These are phyloP conservation scores for Boletus coccyginus DNA, from an alignment of 768 basidiomycete species.

Conservation along the genomic window DNA sequence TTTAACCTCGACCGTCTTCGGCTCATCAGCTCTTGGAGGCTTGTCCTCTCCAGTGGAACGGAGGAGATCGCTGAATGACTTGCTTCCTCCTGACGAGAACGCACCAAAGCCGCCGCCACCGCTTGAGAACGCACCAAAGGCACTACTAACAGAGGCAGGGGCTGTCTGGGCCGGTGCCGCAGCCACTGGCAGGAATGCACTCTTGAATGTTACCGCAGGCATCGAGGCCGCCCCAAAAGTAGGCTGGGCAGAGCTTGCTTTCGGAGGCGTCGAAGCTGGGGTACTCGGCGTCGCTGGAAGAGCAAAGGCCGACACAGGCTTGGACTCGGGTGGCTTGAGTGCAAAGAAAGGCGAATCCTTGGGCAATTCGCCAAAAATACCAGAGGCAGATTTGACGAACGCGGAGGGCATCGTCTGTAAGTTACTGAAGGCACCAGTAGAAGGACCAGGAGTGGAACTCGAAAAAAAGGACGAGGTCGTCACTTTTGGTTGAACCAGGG, in stretches of 20 bases:
- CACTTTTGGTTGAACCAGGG: background rate
- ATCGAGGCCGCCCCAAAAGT: slow-evolving; percentile 41
- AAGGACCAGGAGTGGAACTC: slow-evolving; percentile 23
- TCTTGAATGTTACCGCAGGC: slow-evolving; percentile 21
- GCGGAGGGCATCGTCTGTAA: slow-evolving; percentile 32
- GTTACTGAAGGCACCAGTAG: slow-evolving; percentile 41
- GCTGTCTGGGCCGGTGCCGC: slow-evolving; percentile 7
- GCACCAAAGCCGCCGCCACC: slow-evolving; percentile 48
- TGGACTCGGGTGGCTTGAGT: slow-evolving; percentile 28
- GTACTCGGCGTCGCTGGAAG: slow-evolving; percentile 14
- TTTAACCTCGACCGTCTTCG: background rate
- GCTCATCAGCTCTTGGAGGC: slow-evolving; percentile 14
- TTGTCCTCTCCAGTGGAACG: slow-evolving; percentile 35
- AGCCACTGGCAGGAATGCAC: slow-evolving; percentile 14
- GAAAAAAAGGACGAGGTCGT: slow-evolving; percentile 15
- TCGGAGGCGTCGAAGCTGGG: slow-evolving; percentile 22
- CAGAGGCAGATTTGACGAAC: slow-evolving; percentile 38
- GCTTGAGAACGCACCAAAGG: slow-evolving; percentile 30
- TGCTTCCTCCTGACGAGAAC: slow-evolving; percentile 44
- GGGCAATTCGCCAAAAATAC: slow-evolving; percentile 35
- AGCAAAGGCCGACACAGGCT: slow-evolving; percentile 40
- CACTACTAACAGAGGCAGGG: slow-evolving; percentile 17
- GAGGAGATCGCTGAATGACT: slow-evolving; percentile 63
- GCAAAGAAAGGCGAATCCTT: slow-evolving; percentile 56
- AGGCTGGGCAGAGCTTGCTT: slow-evolving; percentile 23